These are phyloP conservation scores for Aureobasidium sp. DNA, from an alignment of 2,329 filamentous ascomycete species.

Conservation along the genomic window DNA sequence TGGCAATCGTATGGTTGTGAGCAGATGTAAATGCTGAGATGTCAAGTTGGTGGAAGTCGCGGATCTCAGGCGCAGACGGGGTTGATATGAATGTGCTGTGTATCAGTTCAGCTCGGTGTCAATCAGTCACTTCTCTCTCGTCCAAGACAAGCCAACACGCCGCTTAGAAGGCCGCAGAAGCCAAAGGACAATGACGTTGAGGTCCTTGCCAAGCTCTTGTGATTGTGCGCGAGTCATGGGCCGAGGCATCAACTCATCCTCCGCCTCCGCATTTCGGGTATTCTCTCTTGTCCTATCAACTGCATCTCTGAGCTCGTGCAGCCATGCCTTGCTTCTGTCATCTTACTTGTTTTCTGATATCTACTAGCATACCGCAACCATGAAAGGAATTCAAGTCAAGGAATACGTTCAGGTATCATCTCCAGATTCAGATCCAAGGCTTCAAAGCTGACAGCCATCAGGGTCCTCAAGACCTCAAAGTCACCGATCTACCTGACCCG, in stretches of 20 bases:
- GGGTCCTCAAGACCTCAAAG: constrained; percentile 71
- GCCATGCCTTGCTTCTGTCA: background rate
- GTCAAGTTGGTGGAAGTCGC: background rate
- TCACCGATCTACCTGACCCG: constrained; percentile 69
- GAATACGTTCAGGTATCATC: constrained; percentile 22
- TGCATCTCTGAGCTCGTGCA: background rate
- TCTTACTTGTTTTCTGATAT: background rate
- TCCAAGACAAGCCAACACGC: background rate
- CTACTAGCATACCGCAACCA: background rate
- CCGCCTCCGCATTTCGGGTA: constrained; percentile 8
- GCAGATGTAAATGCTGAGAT: background rate
- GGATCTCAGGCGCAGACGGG: background rate
- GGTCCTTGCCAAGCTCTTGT: background rate
- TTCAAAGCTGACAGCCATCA: constrained; percentile 31
- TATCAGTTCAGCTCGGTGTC: background rate
- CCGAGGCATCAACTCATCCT: background rate
- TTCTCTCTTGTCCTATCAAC: background rate
- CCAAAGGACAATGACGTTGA: background rate
- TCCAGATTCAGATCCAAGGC: background rate
- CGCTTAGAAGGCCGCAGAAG: constrained; percentile 10
- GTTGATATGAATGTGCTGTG: background rate
- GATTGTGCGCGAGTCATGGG: constrained; percentile 1
- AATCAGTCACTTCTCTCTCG: background rate
- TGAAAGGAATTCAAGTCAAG: constrained; percentile 23
- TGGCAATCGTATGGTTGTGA: constrained; percentile 27